phyloP scores from a whole-genome alignment of 2,329 filamentous ascomycete genomes.

The Sporothrix variecibatus region DNA sequence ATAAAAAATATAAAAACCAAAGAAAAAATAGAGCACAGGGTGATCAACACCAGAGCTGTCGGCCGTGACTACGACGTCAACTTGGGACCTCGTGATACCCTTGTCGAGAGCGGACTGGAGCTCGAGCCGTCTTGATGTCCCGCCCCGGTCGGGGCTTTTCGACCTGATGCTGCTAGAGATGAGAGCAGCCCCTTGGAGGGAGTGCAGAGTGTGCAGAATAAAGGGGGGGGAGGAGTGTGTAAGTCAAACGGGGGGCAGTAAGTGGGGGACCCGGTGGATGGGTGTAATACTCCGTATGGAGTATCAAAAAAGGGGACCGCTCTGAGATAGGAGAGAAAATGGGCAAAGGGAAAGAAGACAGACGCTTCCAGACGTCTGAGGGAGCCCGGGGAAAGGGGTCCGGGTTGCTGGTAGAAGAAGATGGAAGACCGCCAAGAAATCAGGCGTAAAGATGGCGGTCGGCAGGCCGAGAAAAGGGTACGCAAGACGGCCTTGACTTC shows the following conservation, averaged over 20 bases:
- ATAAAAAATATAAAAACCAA: background rate
- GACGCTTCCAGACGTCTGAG: background rate
- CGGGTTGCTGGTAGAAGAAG: background rate
- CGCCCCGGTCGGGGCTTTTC: slow-evolving; percentile 2
- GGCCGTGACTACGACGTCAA: background rate
- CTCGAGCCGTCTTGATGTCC: slow-evolving; percentile 22
- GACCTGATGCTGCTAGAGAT: slow-evolving; percentile 1
- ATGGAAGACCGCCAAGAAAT: slow-evolving; percentile 4
- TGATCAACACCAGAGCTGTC: background rate
- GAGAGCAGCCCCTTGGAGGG: background rate
- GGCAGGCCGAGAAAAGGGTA: background rate
- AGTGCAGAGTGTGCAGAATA: background rate
- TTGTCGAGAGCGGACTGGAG: slow-evolving; percentile 10
- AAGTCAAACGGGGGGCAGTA: background rate
- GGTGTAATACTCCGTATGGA: background rate
- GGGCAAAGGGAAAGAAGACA: background rate
- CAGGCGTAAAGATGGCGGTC: background rate
- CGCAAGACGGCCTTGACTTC: background rate
- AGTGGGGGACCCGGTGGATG: background rate
- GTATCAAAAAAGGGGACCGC: background rate
- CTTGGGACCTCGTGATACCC: slow-evolving; percentile 21
- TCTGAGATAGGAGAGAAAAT: background rate
- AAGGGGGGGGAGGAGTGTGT: slow-evolving; percentile 6
- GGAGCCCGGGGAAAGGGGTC: background rate
- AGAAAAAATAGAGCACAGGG: background rate